Evolutionary conservation across 768 basidiomycete species (phyloP), one percentile per base, ranked within the genome.

Genomic region (Psilocybe azurescens): DNA sequence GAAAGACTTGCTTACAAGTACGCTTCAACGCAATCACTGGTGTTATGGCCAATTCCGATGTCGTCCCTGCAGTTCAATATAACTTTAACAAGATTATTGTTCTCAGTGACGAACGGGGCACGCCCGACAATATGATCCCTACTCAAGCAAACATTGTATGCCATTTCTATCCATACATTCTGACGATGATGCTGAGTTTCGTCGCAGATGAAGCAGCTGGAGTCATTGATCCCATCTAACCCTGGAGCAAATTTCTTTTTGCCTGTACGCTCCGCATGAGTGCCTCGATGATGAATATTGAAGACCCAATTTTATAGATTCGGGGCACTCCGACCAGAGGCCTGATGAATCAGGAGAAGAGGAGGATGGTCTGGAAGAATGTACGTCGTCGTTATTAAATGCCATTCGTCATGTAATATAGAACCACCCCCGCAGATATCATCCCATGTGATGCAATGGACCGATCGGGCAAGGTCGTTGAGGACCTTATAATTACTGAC

Each of bases 271-370:
- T 11, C 3, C 1, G 24, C 9, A 20, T 49, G 8, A 32, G 2
- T 47, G 49, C 8, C 8, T 52, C 32, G 38, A 54, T 29, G 24
- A n/a, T 32, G n/a, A 1, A 39, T 46, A n/a, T 10, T 33, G 7
- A 16, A 18, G 13, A 32, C 14, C 29, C 14, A 30, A 6, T 41
- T 24, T 24, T 29, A 16, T 30, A 68, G 67, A 61, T 44, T 59
- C 64, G 6, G 64, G 67, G 2, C 67, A 68, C 49, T 65, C 64
- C 1, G 30, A 4, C 13, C 67, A 65, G 41, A 18, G 57, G 11
- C 36, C 50, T 4, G 56, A 58, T 29, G 9, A 4, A 0, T 44
- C 39, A 6, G 50, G 41, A 1, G 59, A 53, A 0, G 67, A 68
- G 29, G 52, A 61, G 30, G 67, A 65, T 51, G 56, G 60, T 11